Conservation (phyloP, 2,329 filamentous ascomycete genomes). For the Lasiodiplodia gonubiensis region DNA sequence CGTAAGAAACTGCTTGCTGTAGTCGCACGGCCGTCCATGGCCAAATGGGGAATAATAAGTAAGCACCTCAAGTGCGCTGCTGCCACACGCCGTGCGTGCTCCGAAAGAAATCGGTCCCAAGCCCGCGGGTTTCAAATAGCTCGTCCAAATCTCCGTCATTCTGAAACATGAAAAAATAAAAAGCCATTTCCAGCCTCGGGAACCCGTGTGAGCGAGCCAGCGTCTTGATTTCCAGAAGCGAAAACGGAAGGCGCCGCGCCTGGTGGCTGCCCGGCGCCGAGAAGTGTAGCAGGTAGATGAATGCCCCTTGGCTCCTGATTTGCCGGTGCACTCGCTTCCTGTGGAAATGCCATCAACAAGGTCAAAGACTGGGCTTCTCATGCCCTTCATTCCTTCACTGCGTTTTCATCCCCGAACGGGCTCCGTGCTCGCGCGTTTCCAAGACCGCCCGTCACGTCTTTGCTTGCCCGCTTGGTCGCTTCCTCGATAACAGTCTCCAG, state of each 20-base stretch:
- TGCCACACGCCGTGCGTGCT: slow-evolving; percentile 2
- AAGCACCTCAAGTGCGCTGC: slow-evolving; percentile 15
- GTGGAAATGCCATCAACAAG: slow-evolving; percentile 12
- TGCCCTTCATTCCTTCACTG: slow-evolving; percentile 21
- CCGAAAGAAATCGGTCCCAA: slow-evolving; percentile 9
- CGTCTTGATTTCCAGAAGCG: slow-evolving; percentile 28
- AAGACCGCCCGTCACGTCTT: slow-evolving; percentile 31
- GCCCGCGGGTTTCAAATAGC: slow-evolving; percentile 11
- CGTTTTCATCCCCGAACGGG: slow-evolving; percentile 37
- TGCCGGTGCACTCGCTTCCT: slow-evolving; percentile 1
- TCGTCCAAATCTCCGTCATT: slow-evolving; percentile 24
- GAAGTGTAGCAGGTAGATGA: slow-evolving; percentile 15
- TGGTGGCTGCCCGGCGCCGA: slow-evolving; percentile 3
- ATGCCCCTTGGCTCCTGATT: slow-evolving; percentile 11
- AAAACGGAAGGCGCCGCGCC: slow-evolving; percentile 2
- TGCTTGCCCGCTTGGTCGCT: slow-evolving; percentile 47
- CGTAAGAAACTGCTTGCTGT: slow-evolving; percentile 17
- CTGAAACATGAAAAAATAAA: slow-evolving; percentile 19
- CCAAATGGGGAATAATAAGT: slow-evolving; percentile 1
- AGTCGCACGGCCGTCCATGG: slow-evolving; percentile 18
- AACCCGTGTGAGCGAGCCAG: slow-evolving; percentile 27
- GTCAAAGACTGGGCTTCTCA: background rate
- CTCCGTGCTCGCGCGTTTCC: slow-evolving; percentile 38
- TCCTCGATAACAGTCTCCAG: slow-evolving; percentile 56
- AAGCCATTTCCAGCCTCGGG: slow-evolving; percentile 17